Evolutionary conservation across 1,284 basidiomycete species (phyloP).

Genomic region (Amylostereum areolatum): DNA sequence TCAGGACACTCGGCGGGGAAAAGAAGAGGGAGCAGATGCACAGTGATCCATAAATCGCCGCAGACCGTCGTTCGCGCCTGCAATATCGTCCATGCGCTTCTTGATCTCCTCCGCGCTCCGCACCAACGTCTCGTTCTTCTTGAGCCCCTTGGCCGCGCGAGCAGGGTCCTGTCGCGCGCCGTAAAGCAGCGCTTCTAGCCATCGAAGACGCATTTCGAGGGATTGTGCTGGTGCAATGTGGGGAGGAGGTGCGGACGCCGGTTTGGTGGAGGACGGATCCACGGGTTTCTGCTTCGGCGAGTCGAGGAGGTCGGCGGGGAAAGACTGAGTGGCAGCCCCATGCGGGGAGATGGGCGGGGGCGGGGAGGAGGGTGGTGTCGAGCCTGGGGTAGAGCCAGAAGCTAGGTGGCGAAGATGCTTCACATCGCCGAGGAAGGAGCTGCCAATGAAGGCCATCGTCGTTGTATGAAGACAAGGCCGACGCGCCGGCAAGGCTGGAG

Average conservation of each 20-base stretch:
- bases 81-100: constrained; percentile 43
- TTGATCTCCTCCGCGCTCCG: constrained; percentile 58
- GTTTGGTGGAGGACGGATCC: background rate
- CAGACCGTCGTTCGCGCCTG: constrained; percentile 64
- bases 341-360: constrained; percentile 30
- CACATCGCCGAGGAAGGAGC: constrained; percentile 71
- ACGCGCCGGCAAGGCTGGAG: too few relatives aligned
- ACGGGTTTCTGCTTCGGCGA: constrained; percentile 6
- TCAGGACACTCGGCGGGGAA: background rate
- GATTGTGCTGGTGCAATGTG: constrained; percentile 58
- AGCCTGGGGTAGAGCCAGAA: constrained; percentile 22
- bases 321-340: constrained; percentile 11
- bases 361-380: constrained; percentile 59
- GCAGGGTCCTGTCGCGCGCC: constrained; percentile 49
- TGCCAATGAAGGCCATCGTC: constrained; percentile 55
- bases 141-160: constrained; percentile 29
- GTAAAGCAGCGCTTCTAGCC: constrained; percentile 69
- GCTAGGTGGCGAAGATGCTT: constrained; percentile 55
- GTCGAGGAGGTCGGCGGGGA: constrained; percentile 14
- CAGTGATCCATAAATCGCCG: constrained; percentile 70
- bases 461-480: too few relatives aligned
- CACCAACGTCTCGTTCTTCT: constrained; percentile 47
- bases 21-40: constrained; percentile 27
- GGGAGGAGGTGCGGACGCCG: constrained; percentile 17
- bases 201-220: constrained; percentile 64